A percentile compares a stretch with the other conserved stretches of the same genome.
Conservation (phyloP, 306 rosid genomes). For the Sophora flavescens region DNA sequence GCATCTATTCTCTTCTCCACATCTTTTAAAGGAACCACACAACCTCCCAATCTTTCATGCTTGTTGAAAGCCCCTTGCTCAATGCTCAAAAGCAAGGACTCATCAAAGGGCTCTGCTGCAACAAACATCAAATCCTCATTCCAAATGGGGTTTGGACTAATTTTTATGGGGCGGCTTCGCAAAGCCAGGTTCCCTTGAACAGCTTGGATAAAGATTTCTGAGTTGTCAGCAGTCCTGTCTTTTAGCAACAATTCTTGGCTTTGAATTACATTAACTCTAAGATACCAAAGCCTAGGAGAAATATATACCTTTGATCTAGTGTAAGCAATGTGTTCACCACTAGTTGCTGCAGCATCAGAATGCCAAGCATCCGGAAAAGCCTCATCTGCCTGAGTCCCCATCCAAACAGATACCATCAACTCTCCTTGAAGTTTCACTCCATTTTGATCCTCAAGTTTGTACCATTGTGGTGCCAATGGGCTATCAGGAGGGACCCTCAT, state of each 20-base stretch:
- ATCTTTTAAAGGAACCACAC: constrained; percentile 39
- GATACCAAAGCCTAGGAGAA: constrained; percentile 56
- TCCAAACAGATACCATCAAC: constrained; percentile 55
- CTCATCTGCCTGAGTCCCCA: constrained; percentile 59
- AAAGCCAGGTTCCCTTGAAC: constrained; percentile 43
- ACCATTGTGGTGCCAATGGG: constrained; percentile 48
- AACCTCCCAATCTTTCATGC: constrained; percentile 44
- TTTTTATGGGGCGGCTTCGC: constrained; percentile 40
- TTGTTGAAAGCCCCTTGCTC: constrained; percentile 32
- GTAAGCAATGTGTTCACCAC: neutral
- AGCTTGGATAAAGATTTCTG: constrained; percentile 45
- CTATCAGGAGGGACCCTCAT: constrained; percentile 49
- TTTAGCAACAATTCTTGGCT: constrained; percentile 40
- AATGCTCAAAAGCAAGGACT: constrained; percentile 42
- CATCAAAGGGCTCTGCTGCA: constrained; percentile 56
- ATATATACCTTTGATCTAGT: constrained; percentile 39
- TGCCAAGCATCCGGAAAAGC: constrained; percentile 45
- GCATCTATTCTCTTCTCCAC: constrained; percentile 43
- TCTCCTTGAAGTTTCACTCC: constrained; percentile 42
- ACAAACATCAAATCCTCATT: constrained; percentile 57
- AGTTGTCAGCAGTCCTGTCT: constrained; percentile 32
- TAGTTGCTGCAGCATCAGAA: constrained; percentile 16
- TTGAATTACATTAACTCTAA: constrained; percentile 55
- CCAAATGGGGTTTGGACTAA: constrained; percentile 48
- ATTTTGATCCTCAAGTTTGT: constrained; percentile 38